Conservation (phyloP, 2,329 filamentous ascomycete genomes). For the Penicillium sp. region DNA sequence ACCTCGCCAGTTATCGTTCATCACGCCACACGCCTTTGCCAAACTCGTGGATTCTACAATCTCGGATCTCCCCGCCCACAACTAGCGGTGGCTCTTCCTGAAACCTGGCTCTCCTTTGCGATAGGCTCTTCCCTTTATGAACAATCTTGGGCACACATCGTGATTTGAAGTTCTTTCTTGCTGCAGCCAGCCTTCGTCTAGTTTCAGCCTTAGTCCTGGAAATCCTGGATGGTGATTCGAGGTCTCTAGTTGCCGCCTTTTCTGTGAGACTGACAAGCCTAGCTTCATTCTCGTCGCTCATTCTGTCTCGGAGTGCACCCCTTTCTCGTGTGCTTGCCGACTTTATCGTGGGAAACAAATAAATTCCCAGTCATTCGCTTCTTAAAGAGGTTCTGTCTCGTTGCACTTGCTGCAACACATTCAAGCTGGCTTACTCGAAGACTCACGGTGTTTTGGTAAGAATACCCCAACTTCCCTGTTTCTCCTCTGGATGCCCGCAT, state of each 20-base stretch:
- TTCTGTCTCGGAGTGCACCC: constrained; percentile 45
- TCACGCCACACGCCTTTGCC: not conserved
- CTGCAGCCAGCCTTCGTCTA: constrained; percentile 34
- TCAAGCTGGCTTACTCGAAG: constrained; percentile 53
- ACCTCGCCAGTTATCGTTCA: constrained; percentile 24
- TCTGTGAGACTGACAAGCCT: constrained; percentile 33
- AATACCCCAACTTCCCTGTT: constrained; percentile 14
- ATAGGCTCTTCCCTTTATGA: constrained; percentile 19
- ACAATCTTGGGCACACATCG: constrained; percentile 23
- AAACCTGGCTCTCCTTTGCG: constrained; percentile 14
- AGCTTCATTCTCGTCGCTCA: constrained; percentile 42
- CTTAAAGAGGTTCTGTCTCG: constrained; percentile 39
- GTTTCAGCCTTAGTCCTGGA: constrained; percentile 28
- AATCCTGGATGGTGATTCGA: constrained; percentile 40
- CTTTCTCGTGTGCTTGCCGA: constrained; percentile 31
- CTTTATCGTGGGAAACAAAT: constrained; percentile 38
- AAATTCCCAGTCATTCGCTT: constrained; percentile 51
- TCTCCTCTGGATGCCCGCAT: constrained; percentile 29
- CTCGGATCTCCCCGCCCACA: constrained; percentile 7
- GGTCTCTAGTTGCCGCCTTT: constrained; percentile 28
- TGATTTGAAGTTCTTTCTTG: constrained; percentile 17
- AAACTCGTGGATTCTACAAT: constrained; percentile 5
- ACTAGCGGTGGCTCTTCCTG: constrained; percentile 14
- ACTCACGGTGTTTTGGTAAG: constrained; percentile 48
- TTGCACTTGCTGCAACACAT: constrained; percentile 49